Percentiles rank a stretch among this genome's conserved stretches.
Evolutionary conservation across 495 filamentous ascomycete species (phyloP).

Genomic region (Trichoderma erinaceum): DNA sequence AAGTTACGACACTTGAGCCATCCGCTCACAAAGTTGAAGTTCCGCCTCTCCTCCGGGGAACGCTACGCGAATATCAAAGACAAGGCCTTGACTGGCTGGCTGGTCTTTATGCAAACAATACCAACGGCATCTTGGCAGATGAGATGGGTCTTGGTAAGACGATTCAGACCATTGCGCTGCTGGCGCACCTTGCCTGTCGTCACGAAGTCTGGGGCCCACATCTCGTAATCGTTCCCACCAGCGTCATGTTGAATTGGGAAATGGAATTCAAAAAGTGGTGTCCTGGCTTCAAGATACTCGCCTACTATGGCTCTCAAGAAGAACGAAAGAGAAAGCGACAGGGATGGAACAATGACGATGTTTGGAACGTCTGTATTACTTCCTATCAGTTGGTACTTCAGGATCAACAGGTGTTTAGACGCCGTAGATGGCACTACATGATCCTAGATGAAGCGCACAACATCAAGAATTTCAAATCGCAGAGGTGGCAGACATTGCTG

Average conservation of each 20-base stretch:
- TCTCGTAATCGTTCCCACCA: constrained; percentile 92
- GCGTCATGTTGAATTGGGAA: constrained; percentile 99
- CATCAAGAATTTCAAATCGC: constrained; percentile 98
- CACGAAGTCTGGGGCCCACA: constrained; percentile 95
- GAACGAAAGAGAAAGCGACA: constrained; percentile 85
- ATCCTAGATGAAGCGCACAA: constrained; percentile 98
- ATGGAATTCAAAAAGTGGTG: constrained; percentile 99
- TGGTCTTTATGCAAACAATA: constrained; percentile 80
- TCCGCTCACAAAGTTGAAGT: constrained; percentile 61
- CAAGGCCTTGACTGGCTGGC: constrained; percentile 95
- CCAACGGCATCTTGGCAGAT: constrained; percentile 97
- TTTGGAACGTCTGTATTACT: constrained; percentile 96
- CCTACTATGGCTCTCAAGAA: constrained; percentile 90
- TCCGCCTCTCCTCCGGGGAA: constrained; percentile 85
- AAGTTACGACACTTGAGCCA: background rate
- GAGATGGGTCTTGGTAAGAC: constrained; percentile 99
- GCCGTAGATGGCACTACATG: constrained; percentile 95
- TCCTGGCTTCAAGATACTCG: constrained; percentile 95
- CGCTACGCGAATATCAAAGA: constrained; percentile 93
- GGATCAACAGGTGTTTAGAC: constrained; percentile 88
- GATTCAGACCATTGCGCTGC: constrained; percentile 92
- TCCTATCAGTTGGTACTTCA: constrained; percentile 94
- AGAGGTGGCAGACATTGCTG: constrained; percentile 90
- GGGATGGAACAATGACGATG: constrained; percentile 83
- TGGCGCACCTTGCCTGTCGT: constrained; percentile 88